Base-by-base conservation (phyloP, 331 rosid genomes). In the Erythrophleum ivorense region DNA sequence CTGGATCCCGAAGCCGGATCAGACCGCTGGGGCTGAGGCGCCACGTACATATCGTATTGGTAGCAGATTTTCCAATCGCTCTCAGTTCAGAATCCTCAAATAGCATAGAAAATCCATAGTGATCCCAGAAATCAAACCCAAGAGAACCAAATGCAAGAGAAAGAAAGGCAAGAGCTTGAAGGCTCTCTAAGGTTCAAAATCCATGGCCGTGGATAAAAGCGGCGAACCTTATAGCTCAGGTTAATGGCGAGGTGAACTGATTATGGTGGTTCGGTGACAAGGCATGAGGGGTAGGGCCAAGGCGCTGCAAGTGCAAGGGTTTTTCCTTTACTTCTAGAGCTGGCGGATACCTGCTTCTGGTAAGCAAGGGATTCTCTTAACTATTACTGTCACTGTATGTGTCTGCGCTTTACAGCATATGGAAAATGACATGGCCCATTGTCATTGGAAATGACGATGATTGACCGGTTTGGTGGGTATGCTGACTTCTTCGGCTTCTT, bases 1-100 rank as follows among this genome's bases (percentile, higher is more conserved):
- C 46, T 59, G 85, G 87, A 71, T 53, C 79, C 85, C 65, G 94
- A 80, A 24, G 72, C 92, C 84, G 87, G 91, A 90, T 92, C 97
- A 63, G 97, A 87, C 60, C 90, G 89, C 87, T 89, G 95, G 13
- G 98, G 97, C 1, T 97, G 98, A 83, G 97, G 97, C 31, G 84
- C 97, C 85, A 94, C 98, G 86, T 94, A 91, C 98, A 94, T 94
- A 58, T 75, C 77, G 48, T 55, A 33, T 43, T 13, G 62, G 45
- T 29, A 72, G 18, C 19, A 75, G 62, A n/a, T 36, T 31, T 15
- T 40, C 45, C 31, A 73, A 69, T 60, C 50, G 3, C 31, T 62
- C 34, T 66, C 46, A 78, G 73, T 57, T 41, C 36, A 75, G 43
- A 65, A 55, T 34, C 77, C 77, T 31, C 63, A 79, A 41, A 63